phyloP scores from a whole-genome alignment of 23 red algal species.

The Cyanidioschyzon merolae region DNA sequence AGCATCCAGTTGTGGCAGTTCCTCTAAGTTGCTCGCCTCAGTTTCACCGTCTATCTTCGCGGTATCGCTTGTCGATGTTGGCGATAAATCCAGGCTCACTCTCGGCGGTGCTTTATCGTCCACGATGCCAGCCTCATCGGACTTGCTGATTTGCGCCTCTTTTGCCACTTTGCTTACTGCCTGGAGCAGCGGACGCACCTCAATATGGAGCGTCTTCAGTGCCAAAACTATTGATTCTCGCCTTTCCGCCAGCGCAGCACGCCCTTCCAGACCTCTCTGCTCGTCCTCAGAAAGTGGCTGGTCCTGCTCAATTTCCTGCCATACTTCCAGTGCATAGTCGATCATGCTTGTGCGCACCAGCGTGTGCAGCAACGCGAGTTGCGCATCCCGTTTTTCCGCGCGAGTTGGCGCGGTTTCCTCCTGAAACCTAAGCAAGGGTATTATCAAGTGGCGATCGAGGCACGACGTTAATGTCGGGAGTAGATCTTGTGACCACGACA shows the following conservation, averaged over 20 bases:
- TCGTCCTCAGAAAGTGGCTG: not conserved
- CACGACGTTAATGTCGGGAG: slow-evolving; percentile 47
- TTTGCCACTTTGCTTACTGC: not conserved
- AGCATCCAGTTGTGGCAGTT: slow-evolving; percentile 10
- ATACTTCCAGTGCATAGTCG: slow-evolving; percentile 84
- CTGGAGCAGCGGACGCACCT: slow-evolving; percentile 43
- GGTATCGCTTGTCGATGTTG: not conserved
- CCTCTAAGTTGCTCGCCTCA: not conserved
- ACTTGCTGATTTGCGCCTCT: not conserved
- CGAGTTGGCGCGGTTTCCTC: slow-evolving; percentile 27
- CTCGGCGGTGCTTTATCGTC: not conserved
- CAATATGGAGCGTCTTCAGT: slow-evolving; percentile 48
- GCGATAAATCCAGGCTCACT: not conserved
- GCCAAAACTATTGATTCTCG: slow-evolving; percentile 69
- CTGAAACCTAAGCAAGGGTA: slow-evolving; percentile 67
- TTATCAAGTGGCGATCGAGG: slow-evolving; percentile 84
- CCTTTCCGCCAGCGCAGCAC: slow-evolving; percentile 33
- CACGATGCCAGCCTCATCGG: slow-evolving; percentile 30
- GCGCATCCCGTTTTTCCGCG: slow-evolving; percentile 39
- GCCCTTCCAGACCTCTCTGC: slow-evolving; percentile 27
- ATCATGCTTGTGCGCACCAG: slow-evolving; percentile 88
- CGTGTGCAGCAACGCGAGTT: slow-evolving; percentile 57
- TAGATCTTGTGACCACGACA: slow-evolving; percentile 32
- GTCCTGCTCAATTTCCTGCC: slow-evolving; percentile 19
- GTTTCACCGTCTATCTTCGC: not conserved